These are phyloP conservation scores for Cicer arietinum DNA, from an alignment of 306 rosid genomes.

Conservation along the genomic window DNA sequence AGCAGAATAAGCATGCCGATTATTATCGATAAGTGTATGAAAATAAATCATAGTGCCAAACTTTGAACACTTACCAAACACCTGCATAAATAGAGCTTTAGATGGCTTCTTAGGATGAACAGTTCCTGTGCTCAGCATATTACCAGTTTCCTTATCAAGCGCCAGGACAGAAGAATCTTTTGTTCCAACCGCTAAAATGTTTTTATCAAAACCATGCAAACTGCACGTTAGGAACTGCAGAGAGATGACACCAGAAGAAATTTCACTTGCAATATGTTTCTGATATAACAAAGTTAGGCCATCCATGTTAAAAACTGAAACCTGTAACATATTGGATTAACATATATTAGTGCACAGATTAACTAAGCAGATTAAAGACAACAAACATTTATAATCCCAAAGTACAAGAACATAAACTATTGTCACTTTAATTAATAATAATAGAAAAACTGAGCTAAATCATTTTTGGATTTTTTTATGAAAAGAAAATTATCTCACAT, in stretches of 20 bases:
- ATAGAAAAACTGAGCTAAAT: not conserved
- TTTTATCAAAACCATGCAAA: constrained; percentile 84
- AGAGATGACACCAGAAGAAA: constrained; percentile 72
- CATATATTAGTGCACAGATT: constrained; percentile 17
- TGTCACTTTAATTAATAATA: too few species aligned
- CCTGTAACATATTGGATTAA: constrained; percentile 57
- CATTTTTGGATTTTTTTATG: not conserved
- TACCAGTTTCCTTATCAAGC: constrained; percentile 81
- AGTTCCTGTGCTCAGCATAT: constrained; percentile 50
- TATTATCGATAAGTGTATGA: not conserved
- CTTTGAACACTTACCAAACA: constrained; percentile 65
- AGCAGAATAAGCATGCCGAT: constrained; percentile 16
- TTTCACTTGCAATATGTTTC: constrained; percentile 78
- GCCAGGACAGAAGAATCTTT: constrained; percentile 84
- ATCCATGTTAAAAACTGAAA: constrained; percentile 74
- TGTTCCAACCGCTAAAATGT: constrained; percentile 66
- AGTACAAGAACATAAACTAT: constrained; percentile 23
- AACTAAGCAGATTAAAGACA: constrained; percentile 24
- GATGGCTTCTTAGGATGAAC: constrained; percentile 94
- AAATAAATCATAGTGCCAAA: constrained; percentile 31
- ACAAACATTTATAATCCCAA: constrained; percentile 35
- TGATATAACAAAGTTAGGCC: constrained; percentile 69
- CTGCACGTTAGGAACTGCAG: constrained; percentile 75
- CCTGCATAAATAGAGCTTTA: constrained; percentile 82
- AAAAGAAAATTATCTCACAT: constrained; percentile 58